A percentile compares a stretch with the other conserved stretches of the same genome.
phyloP scores from a whole-genome alignment of 192 early-diverging fungal genomes.

The Spizellomyces punctatus region DNA sequence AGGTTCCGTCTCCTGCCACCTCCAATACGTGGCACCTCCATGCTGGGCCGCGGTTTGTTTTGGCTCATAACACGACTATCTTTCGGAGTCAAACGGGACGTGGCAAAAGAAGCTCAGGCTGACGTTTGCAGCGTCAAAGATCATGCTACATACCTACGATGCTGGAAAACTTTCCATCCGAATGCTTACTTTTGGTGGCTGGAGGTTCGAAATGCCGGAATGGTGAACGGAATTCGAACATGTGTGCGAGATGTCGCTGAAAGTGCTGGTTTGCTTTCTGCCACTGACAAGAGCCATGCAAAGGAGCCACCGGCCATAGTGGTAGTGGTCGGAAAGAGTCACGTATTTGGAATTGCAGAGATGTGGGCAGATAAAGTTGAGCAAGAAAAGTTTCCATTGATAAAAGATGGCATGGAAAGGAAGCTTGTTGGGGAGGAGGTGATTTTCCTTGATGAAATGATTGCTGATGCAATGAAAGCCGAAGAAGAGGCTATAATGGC shows the following conservation, averaged over 20 bases:
- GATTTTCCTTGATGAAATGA: background rate
- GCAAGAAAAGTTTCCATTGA: background rate
- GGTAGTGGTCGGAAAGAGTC: slow-evolving; percentile 28
- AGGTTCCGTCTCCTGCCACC: slow-evolving; percentile 11
- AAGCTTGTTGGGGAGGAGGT: background rate
- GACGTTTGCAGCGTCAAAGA: slow-evolving; percentile 17
- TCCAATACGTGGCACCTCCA: slow-evolving; percentile 1
- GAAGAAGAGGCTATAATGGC: background rate
- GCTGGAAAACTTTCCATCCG: slow-evolving; percentile 25
- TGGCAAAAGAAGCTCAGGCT: background rate
- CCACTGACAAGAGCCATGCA: background rate
- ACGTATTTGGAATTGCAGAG: slow-evolving; percentile 32
- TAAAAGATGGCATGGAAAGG: background rate
- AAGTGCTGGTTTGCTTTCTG: background rate
- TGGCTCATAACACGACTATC: slow-evolving; percentile 1
- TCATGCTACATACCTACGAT: slow-evolving; percentile 8
- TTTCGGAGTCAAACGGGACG: slow-evolving; percentile 10
- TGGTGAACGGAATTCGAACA: slow-evolving; percentile 14
- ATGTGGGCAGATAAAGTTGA: slow-evolving; percentile 6
- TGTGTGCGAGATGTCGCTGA: slow-evolving; percentile 20
- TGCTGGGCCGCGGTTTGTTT: background rate
- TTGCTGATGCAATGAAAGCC: background rate
- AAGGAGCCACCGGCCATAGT: slow-evolving; percentile 24
- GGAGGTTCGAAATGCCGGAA: slow-evolving; percentile 31
- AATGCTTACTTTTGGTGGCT: slow-evolving; percentile 29